Base-by-base conservation (phyloP, 2,329 filamentous ascomycete species). In the Colletotrichum salicis region DNA sequence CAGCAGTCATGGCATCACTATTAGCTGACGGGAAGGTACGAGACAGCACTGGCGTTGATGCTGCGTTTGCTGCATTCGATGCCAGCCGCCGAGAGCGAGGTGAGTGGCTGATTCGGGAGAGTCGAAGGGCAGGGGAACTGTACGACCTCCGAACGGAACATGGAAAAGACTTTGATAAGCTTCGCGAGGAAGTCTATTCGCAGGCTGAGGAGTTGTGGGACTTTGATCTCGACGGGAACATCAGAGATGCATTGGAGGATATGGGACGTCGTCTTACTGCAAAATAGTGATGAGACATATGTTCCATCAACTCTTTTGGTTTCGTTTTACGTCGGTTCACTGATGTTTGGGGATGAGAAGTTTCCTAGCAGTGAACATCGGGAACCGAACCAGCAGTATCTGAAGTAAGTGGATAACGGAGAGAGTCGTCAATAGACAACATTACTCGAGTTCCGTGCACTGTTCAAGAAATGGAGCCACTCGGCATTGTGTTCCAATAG, bases 11-110 rank as follows among this genome's bases (percentile, higher is more conserved):
- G 1, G 82, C 84, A 0, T 81, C 84, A 3, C 76, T 90, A 0
- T 79, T 91, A 0, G 83, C 82, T 0, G 81, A 86, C 41, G 81
- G 82, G 0, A 75, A 81, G 12, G 79, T 85, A 2, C 69, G 73
- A 0, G 78, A 73, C 0, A 71, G 75, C 0, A 68, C 75, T 0
- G 81, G 86, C 8, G 77, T 87, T 0, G 78, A 82, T 6, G 80
- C 79, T 0, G 88, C 82, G 0, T 89, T 91, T 57, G 79, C 80
- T n/a, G 84, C 84, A 0, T 90, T 87, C 56, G 87, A 90, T 73
- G 78, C 58, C 77, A 11, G 79, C 4, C 80, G 89, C 1, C 80
- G 87, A 3, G 82, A 85, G 11, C 78, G 88, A 10, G 84, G 82
- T 10, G 86, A 88, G 70, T 83, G 82, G 76, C 77, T 89, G 0